Base-by-base conservation (phyloP, 257 asterid genomes). In the Solanum sitiens region DNA sequence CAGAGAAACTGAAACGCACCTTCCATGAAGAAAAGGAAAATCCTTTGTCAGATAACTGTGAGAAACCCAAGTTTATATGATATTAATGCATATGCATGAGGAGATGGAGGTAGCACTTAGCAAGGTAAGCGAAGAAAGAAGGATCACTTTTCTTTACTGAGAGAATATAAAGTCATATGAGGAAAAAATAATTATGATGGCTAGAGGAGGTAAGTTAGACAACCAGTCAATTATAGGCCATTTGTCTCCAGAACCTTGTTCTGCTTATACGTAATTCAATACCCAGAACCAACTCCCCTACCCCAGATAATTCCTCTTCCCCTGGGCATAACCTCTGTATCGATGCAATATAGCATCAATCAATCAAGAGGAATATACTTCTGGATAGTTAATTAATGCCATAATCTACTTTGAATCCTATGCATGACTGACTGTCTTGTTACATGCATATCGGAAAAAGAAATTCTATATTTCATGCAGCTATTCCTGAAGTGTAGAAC, bases 1-100 rank as follows among this genome's bases (percentile, higher is more conserved):
- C 96, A 47, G 93, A 87, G 90, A 94, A 96, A 86, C 92, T 90
- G 92, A 96, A 94, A 87, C 44, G 98, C 85, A 95, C 98, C 99
- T 96, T 90, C 89, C 86, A 89, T 67, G 3, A 87, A 85, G 85
- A 87, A 89, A 86, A 61, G 59, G 87, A 90, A 85, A 80, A 71
- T 63, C 75, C 89, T 83, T 37, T 87, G 80, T 50, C 89, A 86
- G 53, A 65, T 56, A 89, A 56, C 50, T 63, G 87, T n/a, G 61
- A 83, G 72, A 53, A 42, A 47, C 71, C 40, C 15, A 45, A 67
- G 86, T 53, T 35, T 88, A 73, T 45, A 16, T 59, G 86, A 70
- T 15, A 42, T 82, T 27, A 21, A n/a, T 14, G 59, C 47, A 35
- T 14, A 61, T 37, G 33, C 16, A 21, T 25, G 30, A 27, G 16